Evolutionary conservation across 148 eudicot genomes (phyloP).

Genomic region (Camellia sinensis): DNA sequence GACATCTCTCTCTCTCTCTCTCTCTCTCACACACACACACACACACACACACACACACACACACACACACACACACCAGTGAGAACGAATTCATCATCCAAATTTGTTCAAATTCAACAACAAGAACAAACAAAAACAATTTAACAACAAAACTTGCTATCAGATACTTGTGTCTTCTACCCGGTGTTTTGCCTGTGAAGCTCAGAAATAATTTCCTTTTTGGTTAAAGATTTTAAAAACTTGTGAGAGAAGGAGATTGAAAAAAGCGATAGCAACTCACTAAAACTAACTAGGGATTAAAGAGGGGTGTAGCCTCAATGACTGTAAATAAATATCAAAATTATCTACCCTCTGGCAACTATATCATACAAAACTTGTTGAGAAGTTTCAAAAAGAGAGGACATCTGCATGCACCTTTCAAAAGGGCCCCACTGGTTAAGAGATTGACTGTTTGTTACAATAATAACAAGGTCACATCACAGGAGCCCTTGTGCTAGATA

Average conservation of each 20-base stretch:
- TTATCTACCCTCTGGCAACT: background rate
- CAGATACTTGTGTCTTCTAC: background rate
- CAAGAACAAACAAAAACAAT: no score
- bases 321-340: background rate
- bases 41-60: no score
- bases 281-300: background rate
- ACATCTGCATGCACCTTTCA: background rate
- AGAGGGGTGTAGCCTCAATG: background rate
- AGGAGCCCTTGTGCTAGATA: no score
- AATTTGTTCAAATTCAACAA: no score
- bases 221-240: background rate
- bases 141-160: background rate
- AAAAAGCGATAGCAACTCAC: background rate
- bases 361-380: background rate
- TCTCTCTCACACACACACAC: no score
- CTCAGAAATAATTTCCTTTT: background rate
- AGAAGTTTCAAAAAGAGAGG: background rate
- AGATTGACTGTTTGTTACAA: no score
- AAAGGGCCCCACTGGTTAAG: background rate
- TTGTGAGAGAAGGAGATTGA: background rate
- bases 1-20: no score
- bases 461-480: no score
- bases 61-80: no score
- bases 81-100: no score
- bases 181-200: background rate